phyloP scores from a whole-genome alignment of 2,329 filamentous ascomycete species.

The Phyllosticta citrichinensis region DNA sequence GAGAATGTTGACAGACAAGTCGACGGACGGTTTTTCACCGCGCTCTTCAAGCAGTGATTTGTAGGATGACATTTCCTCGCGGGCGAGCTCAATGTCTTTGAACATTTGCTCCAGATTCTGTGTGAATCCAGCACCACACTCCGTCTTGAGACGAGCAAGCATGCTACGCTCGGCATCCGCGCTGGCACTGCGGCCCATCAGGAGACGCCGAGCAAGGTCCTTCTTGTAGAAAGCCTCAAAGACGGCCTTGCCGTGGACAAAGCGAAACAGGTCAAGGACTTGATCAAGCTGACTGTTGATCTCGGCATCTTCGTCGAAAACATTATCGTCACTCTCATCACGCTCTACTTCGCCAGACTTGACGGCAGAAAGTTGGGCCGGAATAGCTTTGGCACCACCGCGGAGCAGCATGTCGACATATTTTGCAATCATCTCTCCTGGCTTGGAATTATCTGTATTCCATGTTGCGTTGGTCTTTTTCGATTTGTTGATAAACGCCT shows the following conservation, averaged over 20 bases:
- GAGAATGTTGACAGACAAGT: slow-evolving; percentile 81
- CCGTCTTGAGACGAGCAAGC: slow-evolving; percentile 74
- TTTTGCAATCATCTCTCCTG: slow-evolving; percentile 97
- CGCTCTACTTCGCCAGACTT: slow-evolving; percentile 50
- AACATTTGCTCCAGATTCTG: slow-evolving; percentile 99
- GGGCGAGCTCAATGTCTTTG: slow-evolving; percentile 88
- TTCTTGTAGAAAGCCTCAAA: slow-evolving; percentile 99
- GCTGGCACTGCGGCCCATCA: slow-evolving; percentile 88
- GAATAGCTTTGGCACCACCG: slow-evolving; percentile 76
- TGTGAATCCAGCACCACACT: slow-evolving; percentile 90
- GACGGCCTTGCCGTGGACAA: slow-evolving; percentile 92
- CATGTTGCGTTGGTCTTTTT: slow-evolving; percentile 62
- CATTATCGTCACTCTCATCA: slow-evolving; percentile 51
- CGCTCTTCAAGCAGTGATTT: slow-evolving; percentile 56
- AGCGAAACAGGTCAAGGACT: slow-evolving; percentile 87
- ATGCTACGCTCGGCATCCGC: slow-evolving; percentile 94
- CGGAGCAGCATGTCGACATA: slow-evolving; percentile 85
- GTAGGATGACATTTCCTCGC: slow-evolving; percentile 88
- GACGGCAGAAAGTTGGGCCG: slow-evolving; percentile 52
- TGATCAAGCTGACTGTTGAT: slow-evolving; percentile 87
- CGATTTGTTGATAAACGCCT: slow-evolving; percentile 81
- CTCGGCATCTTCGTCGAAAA: slow-evolving; percentile 82
- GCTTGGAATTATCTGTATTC: slow-evolving; percentile 79
- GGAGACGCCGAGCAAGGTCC: slow-evolving; percentile 75
- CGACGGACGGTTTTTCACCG: slow-evolving; percentile 49